A percentile compares a stretch with the other conserved stretches of the same genome.
These are phyloP conservation scores for Penicillium freii DNA, from an alignment of 2,329 filamentous ascomycete genomes.

Conservation along the genomic window DNA sequence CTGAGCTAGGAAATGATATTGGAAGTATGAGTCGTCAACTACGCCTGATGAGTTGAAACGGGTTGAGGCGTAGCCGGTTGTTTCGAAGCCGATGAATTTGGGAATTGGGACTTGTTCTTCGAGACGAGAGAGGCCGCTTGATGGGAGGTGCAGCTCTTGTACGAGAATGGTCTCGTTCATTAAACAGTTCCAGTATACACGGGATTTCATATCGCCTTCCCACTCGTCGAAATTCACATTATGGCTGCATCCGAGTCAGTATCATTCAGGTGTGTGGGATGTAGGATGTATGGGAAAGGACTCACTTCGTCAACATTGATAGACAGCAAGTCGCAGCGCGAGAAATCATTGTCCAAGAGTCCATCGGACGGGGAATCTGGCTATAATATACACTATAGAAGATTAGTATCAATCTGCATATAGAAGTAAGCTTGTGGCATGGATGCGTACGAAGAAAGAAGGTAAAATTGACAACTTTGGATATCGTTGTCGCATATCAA, in stretches of 20 bases:
- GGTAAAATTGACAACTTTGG: constrained; percentile 53
- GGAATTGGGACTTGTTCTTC: constrained; percentile 55
- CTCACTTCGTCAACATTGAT: constrained; percentile 47
- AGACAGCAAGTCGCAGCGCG: constrained; percentile 53
- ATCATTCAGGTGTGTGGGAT: constrained; percentile 11
- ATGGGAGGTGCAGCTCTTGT: constrained; percentile 54
- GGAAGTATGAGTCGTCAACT: constrained; percentile 55
- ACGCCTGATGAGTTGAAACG: constrained; percentile 36
- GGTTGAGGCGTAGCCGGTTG: constrained; percentile 33
- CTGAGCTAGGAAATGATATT: constrained; percentile 58
- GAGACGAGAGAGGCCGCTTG: constrained; percentile 51
- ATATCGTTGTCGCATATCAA: constrained; percentile 52
- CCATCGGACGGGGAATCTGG: constrained; percentile 53
- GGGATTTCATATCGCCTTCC: constrained; percentile 57
- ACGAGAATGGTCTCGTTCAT: constrained; percentile 58
- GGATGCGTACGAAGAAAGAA: constrained; percentile 46
- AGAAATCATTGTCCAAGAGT: constrained; percentile 55
- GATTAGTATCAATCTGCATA: constrained; percentile 10
- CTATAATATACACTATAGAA: constrained; percentile 47
- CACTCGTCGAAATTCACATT: constrained; percentile 50
- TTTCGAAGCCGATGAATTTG: constrained; percentile 51
- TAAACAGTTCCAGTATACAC: constrained; percentile 56
- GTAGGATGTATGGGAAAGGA: not conserved
- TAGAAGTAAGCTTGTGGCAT: not conserved
- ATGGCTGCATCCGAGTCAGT: constrained; percentile 26